A percentile compares a stretch with the other conserved stretches of the same genome.
Conservation (phyloP, 257 asterid species). For the Nicotiana tabacum region DNA sequence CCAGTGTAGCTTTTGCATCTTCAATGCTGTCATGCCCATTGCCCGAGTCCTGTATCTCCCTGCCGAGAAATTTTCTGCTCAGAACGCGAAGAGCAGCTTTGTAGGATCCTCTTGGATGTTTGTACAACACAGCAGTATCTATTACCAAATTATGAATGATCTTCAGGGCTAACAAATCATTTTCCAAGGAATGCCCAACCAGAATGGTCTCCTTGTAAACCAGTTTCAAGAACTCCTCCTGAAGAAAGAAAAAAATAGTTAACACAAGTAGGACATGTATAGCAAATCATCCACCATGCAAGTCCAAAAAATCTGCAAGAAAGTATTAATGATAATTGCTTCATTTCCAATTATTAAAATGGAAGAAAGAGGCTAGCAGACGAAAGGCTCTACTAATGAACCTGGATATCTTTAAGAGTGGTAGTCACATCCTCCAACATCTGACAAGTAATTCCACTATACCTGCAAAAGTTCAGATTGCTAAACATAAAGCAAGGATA, state of each 20-base stretch:
- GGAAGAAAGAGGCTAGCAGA: not conserved
- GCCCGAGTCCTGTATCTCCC: constrained; percentile 82
- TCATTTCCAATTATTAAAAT: not conserved
- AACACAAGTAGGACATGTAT: constrained; percentile 6
- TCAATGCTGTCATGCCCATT: constrained; percentile 92
- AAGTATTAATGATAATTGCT: not conserved
- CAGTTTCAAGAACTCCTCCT: constrained; percentile 72
- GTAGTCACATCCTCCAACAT: constrained; percentile 79
- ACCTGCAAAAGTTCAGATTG: constrained; percentile 45
- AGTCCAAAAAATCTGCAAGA: not conserved
- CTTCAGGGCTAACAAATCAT: constrained; percentile 80
- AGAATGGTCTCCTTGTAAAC: constrained; percentile 86
- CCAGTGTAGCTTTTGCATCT: constrained; percentile 94
- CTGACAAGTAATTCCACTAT: constrained; percentile 84
- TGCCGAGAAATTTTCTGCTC: constrained; percentile 62
- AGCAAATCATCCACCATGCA: not conserved
- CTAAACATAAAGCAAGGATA: constrained; percentile 9
- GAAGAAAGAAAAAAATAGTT: constrained; percentile 29
- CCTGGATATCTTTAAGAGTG: constrained; percentile 88
- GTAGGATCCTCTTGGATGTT: constrained; percentile 79
- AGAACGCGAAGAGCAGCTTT: constrained; percentile 91
- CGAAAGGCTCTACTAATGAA: constrained; percentile 18
- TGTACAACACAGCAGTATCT: constrained; percentile 85
- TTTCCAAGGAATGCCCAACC: constrained; percentile 93
- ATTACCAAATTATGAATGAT: constrained; percentile 77